Base-by-base conservation (phyloP, 2,329 filamentous ascomycete species). In the Pseudopyricularia javanii region DNA sequence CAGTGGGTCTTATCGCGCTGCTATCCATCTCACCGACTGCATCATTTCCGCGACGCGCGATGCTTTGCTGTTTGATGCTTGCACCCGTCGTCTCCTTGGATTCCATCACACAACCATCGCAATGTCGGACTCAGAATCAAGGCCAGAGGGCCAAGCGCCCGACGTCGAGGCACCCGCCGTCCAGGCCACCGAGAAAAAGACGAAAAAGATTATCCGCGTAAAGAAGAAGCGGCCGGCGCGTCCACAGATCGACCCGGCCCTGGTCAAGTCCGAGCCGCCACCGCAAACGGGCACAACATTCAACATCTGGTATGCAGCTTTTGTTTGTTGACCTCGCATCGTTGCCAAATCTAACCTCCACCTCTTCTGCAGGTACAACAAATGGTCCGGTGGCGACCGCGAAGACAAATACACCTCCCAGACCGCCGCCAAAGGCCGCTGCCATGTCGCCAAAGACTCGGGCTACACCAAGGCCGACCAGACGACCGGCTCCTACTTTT, bases 331-430 rank as follows among this genome's bases (percentile, higher is more conserved):
- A 20, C 28, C 7, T 2, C 7, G 14, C 20, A 17, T 22, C 12
- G 3, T n/a, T 32, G 2, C 20, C 12, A 6, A 22, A 53, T 9
- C 53, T 56, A 50, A 54, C 47, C 4, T 3, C 15, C 1, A 2
- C 12, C 8, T 91, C 76, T 97, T 96, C 68, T 94, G 95, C 63
- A 96, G 91, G 91, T 95, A 96, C 72, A 96, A 95, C 73, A 97
- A 96, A 70, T 97, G 91, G 91, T 86, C 85, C 1, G 93, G 93
- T 59, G 93, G 93, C 63, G 93, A 98, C 69, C 82, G 90, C 56
- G 91, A 97, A 64, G 90, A 94, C 72, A 89, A 91, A 61, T 90
- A 91, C 63, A 78, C 90, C 4, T 88, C 86, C 34, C 85, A 96
- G 64, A 86, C 84, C 22, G 80, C 84, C 14, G 91, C 93, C 3